Evolutionary conservation across 2,329 filamentous ascomycete species (phyloP).

Genomic region (Aspergillus puulaauensis): DNA sequence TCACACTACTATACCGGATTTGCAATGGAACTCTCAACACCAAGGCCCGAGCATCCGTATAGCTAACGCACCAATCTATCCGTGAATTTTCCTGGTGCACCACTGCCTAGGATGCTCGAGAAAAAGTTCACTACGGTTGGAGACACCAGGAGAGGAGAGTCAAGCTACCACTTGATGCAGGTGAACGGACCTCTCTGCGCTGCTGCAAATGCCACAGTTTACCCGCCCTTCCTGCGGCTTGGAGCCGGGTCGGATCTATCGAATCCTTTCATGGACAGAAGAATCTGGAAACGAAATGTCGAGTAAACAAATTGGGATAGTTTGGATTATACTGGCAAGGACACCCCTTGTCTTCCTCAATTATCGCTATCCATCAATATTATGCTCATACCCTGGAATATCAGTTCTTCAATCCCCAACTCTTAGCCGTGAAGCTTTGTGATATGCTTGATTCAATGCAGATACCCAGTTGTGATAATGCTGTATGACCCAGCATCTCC

Average conservation of each 20-base stretch:
- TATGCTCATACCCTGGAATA: neutral
- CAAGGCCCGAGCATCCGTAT: neutral
- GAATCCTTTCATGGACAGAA: neutral
- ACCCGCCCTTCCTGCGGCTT: conserved; percentile 8
- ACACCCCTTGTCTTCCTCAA: neutral
- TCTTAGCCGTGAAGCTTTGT: conserved; percentile 1
- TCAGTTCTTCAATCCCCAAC: neutral
- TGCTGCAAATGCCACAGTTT: conserved; percentile 8
- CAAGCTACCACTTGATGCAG: conserved; percentile 12
- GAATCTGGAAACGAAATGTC: neutral
- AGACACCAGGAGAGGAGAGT: neutral
- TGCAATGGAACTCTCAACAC: neutral
- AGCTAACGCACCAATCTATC: neutral
- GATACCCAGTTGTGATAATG: conserved; percentile 11
- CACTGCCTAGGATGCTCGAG: neutral
- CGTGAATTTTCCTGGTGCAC: neutral
- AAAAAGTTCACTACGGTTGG: neutral
- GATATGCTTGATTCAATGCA: conserved; percentile 9
- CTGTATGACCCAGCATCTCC: conserved; percentile 15
- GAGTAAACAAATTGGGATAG: neutral
- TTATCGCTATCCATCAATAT: neutral
- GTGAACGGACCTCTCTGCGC: conserved; percentile 19
- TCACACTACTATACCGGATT: neutral
- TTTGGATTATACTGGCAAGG: neutral
- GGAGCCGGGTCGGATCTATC: neutral